Evolutionary conservation across 2,329 filamentous ascomycete genomes (phyloP), one percentile per base, ranked within the genome.

Genomic region (Venturia asperata): DNA sequence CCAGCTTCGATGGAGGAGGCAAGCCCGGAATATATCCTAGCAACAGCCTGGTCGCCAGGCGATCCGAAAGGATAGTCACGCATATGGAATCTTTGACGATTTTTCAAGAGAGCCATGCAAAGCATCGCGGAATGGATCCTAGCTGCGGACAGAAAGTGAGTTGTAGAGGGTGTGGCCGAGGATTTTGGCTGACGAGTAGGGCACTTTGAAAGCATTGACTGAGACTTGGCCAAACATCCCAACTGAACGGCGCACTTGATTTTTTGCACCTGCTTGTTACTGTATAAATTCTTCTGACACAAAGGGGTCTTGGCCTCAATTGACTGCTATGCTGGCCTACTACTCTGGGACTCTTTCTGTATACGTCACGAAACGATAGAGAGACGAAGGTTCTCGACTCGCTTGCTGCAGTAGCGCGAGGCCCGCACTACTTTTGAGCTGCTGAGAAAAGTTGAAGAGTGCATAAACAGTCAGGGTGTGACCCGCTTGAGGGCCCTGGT

Each of bases 401-500:
- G 24, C n/a, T 17, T 19, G 19, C 13, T 56, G 49, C 49, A 56
- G 49, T 56, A 37, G 52, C 30, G 49, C 52, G 30, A n/a, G 15
- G 13, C 24, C 24, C 10, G 49, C 49, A 17, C 21, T n/a, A n/a
- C n/a, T n/a, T 37, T 56, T 21, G 21, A 56, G 19, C 49, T 56
- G 52, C 52, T 58, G 37, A 37, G 52, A 58, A 58, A 58, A 58
- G 52, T n/a, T n/a, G 52, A n/a, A 37, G 52, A 37, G 52, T 37
- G 52, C 52, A 58, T 58, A 7, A 58, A 58, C 1, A 37, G 37
- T 58, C 7, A 19, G 30, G 30, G 52, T 37, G 52, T 58, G 52
- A 37, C 52, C 52, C 52, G 52, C 30, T 58, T 5, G 30, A 58
- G 15, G 7, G 27, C 27, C 52, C 15, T 37, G 27, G 52, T 34